Evolutionary conservation across 495 filamentous ascomycete genomes (phyloP), one percentile per base, ranked within the genome.

Genomic region (Clohesyomyces aquaticus): DNA sequence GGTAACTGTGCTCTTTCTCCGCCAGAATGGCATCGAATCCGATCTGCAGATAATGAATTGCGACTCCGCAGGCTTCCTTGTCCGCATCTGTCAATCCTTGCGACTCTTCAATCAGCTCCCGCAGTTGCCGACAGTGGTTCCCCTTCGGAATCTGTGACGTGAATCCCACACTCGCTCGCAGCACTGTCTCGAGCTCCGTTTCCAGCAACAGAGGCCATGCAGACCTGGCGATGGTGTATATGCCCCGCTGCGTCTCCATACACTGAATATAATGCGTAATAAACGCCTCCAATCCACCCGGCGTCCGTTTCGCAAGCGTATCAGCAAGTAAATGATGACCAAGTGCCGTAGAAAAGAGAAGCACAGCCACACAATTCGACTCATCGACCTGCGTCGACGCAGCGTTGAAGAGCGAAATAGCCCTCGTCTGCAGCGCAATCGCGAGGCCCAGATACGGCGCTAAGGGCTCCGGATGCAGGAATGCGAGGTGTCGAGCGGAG

Each of bases 401-500:
- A 16, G 67, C 60, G 66, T 78, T 78, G 65, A 75, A 78, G 22
- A 78, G 65, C 12, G 70, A 75, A 35, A 78, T 68, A 2, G 74
- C 76, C 6, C 66, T 71, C 1, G 72, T 76, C 43, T 78, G 76
- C 16, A 77, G 63, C 3, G 59, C 57, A 11, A 75, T 71, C 27
- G 76, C 71, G 28, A 63, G 66, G 19, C 69, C 52, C 52, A 70
- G 55, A 47, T 75, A 74, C 28, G 58, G 42, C n/a, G 64, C 60
- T 18, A 68, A 52, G 8, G 53, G 55, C 1, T 65, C 61, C 0
- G 76, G 72, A 9, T 70, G 26, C 1, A 75, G 46, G 28, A 63
- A 58, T 14, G 75, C 70, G 6, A 76, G 67, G 27, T 71, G 71
- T 22, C 76, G 68, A 4, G 76, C 70, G 1, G 75, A 77, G 28